Conservation (phyloP, 768 basidiomycete genomes). For the Peribolospora kevripleyi region DNA sequence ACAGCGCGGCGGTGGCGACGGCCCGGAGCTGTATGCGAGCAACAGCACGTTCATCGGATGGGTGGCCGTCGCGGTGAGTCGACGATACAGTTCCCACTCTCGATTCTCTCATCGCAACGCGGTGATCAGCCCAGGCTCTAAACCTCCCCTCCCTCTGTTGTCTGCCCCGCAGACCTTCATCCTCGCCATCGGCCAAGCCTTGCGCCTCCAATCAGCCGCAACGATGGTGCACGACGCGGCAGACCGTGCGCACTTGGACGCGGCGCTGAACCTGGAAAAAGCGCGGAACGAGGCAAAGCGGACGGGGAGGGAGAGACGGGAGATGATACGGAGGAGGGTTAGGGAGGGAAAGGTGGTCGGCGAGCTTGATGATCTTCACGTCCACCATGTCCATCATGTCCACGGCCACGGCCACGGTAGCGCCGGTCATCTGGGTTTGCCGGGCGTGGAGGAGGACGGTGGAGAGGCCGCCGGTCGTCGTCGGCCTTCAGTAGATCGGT, state of each 20-base stretch:
- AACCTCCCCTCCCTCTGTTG: too few relatives aligned
- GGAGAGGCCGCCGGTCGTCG: too few relatives aligned
- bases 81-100: not conserved
- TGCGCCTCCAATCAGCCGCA: not conserved
- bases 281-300: constrained; percentile 4
- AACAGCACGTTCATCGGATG: constrained; percentile 4
- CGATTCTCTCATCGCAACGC: constrained; percentile 3
- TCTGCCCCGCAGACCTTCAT: too few relatives aligned
- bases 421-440: too few relatives aligned
- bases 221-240: constrained; percentile 3
- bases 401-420: too few relatives aligned
- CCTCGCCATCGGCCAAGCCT: not conserved
- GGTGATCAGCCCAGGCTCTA: not conserved
- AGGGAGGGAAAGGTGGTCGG: too few relatives aligned
- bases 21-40: constrained; percentile 1
- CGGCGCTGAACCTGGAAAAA: constrained; percentile 1
- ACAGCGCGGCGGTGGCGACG: not conserved
- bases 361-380: too few relatives aligned
- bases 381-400: too few relatives aligned
- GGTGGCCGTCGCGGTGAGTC: not conserved
- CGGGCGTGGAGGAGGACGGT: too few relatives aligned
- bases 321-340: not conserved
- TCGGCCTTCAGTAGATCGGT: too few relatives aligned
- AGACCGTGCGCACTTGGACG: constrained; percentile 5
- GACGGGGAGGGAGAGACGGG: constrained; percentile 3